Evolutionary conservation across 495 filamentous ascomycete species (phyloP).

Genomic region (Penicillium herquei): DNA sequence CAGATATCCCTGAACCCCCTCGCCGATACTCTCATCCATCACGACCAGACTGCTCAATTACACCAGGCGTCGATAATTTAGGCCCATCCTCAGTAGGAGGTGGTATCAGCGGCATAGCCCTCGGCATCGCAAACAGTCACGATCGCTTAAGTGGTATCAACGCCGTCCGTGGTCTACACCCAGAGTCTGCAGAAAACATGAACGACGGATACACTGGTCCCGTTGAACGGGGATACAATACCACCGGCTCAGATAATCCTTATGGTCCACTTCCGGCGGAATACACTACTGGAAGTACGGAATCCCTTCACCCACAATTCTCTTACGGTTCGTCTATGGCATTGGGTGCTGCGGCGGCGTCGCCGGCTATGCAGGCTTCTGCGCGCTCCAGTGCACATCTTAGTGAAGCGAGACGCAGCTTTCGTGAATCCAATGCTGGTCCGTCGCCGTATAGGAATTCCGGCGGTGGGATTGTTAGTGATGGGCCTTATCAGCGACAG

Average conservation of each 20-base stretch:
- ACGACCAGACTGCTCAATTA: conserved; percentile 53
- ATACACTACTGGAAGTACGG: conserved; percentile 5
- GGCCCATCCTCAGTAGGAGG: conserved; percentile 69
- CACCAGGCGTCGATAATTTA: conserved; percentile 75
- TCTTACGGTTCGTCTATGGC: conserved; percentile 42
- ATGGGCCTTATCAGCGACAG: conserved; percentile 59
- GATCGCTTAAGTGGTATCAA: conserved; percentile 71
- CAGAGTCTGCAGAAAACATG: background rate
- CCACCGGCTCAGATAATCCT: conserved; percentile 43
- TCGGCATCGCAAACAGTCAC: conserved; percentile 70
- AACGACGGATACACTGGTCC: conserved; percentile 36
- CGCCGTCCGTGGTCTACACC: conserved; percentile 52
- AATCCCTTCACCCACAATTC: conserved; percentile 29
- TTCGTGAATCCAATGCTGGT: conserved; percentile 20
- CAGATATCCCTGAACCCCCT: conserved; percentile 14
- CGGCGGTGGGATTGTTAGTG: conserved; percentile 32
- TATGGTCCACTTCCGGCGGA: conserved; percentile 35
- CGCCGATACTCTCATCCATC: conserved; percentile 12
- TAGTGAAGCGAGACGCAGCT: conserved; percentile 23
- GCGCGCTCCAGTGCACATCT: conserved; percentile 31
- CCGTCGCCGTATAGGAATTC: conserved; percentile 26
- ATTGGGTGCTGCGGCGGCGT: conserved; percentile 32
- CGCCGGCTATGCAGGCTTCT: conserved; percentile 38
- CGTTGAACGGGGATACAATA: conserved; percentile 45
- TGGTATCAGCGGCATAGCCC: conserved; percentile 73